Percentiles rank a stretch among this genome's conserved stretches.
Evolutionary conservation across 495 filamentous ascomycete species (phyloP).

Genomic region (Annulohypoxylon maeteangense): DNA sequence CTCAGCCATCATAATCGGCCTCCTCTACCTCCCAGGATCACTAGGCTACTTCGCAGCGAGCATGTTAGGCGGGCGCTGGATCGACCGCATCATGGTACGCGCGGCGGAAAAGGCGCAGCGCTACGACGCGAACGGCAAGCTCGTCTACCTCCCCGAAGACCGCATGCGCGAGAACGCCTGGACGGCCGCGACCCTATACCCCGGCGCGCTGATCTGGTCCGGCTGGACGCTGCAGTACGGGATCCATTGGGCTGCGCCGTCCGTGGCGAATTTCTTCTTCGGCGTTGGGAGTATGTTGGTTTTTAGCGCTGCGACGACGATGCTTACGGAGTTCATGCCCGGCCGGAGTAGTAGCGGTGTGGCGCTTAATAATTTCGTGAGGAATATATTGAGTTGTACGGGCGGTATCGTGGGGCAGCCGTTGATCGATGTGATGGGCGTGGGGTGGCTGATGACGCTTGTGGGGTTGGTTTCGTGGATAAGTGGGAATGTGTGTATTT

Average conservation of each 20-base stretch:
- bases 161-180: slow-evolving; percentile 90
- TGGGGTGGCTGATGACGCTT: slow-evolving; percentile 90
- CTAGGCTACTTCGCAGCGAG: slow-evolving; percentile 81
- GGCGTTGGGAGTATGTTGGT: slow-evolving; percentile 90
- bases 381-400: slow-evolving; percentile 87
- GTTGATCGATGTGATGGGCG: slow-evolving; percentile 81
- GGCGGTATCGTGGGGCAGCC: slow-evolving; percentile 80
- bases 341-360: slow-evolving; percentile 75
- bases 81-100: slow-evolving; percentile 87
- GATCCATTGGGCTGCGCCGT: slow-evolving; percentile 56
- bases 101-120: slow-evolving; percentile 77
- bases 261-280: slow-evolving; percentile 89
- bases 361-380: slow-evolving; percentile 85
- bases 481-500: slow-evolving; percentile 65
- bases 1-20: slow-evolving; percentile 75
- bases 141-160: slow-evolving; percentile 84
- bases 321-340: slow-evolving; percentile 94
- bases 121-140: slow-evolving; percentile 74
- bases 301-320: slow-evolving; percentile 80
- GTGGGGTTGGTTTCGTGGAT: slow-evolving; percentile 72
- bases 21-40: slow-evolving; percentile 84
- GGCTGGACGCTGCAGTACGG: slow-evolving; percentile 60
- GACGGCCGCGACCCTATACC: slow-evolving; percentile 81
- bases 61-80: slow-evolving; percentile 83
- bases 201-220: slow-evolving; percentile 73